Conservation (phyloP, 2,329 filamentous ascomycete species). For the Aspergillus costaricaensis region DNA sequence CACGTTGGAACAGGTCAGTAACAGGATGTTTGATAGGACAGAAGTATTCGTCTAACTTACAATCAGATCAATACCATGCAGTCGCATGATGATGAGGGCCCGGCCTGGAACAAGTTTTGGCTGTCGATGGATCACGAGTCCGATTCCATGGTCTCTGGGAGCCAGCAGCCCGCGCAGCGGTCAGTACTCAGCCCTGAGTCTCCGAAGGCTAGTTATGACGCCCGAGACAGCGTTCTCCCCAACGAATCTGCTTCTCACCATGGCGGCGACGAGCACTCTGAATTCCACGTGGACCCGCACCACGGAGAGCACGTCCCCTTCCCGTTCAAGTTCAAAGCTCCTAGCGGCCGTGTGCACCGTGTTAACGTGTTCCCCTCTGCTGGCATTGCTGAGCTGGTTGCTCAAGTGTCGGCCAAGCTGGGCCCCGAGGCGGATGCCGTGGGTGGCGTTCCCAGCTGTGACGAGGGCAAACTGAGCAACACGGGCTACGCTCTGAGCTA, state of each 20-base stretch:
- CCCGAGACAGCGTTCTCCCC: slow-evolving; percentile 82
- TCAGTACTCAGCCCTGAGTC: slow-evolving; percentile 82
- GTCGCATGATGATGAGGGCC: slow-evolving; percentile 84
- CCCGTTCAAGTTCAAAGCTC: slow-evolving; percentile 98
- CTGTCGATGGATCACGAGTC: slow-evolving; percentile 91
- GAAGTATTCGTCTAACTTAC: neutral
- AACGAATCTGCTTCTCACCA: slow-evolving; percentile 94
- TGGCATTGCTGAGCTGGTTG: slow-evolving; percentile 77
- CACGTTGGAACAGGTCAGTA: slow-evolving; percentile 83
- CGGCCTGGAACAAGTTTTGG: slow-evolving; percentile 99
- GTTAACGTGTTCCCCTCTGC: slow-evolving; percentile 80
- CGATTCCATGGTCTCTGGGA: slow-evolving; percentile 93
- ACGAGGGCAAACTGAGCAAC: slow-evolving; percentile 74
- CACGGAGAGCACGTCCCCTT: slow-evolving; percentile 73
- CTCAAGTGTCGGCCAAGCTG: slow-evolving; percentile 78
- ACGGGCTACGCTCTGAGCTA: slow-evolving; percentile 92
- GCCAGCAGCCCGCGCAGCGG: slow-evolving; percentile 69
- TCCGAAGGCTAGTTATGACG: slow-evolving; percentile 62
- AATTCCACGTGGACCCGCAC: slow-evolving; percentile 60
- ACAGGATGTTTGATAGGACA: neutral
- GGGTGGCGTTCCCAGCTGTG: slow-evolving; percentile 75
- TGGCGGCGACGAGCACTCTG: slow-evolving; percentile 77
- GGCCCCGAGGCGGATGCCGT: slow-evolving; percentile 79
- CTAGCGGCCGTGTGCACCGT: slow-evolving; percentile 89
- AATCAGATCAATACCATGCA: slow-evolving; percentile 86